Conservation (phyloP, 768 basidiomycete species). For the Thelephora ganbajun region DNA sequence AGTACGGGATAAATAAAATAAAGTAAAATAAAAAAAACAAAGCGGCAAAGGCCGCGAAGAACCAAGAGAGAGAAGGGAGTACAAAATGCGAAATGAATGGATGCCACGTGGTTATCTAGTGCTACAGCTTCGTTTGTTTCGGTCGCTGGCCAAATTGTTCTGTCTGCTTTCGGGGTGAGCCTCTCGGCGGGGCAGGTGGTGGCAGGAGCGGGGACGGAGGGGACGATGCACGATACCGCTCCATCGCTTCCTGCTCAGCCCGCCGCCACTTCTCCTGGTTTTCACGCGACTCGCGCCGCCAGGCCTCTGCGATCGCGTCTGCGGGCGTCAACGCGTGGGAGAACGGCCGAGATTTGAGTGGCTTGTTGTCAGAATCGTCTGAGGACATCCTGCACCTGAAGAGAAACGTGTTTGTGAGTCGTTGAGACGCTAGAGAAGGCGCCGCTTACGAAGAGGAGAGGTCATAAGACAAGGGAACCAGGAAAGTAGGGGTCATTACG, state of each 20-base stretch:
- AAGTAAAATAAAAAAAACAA: constrained; percentile 11
- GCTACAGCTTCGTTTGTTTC: constrained; percentile 10
- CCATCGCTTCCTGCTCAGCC: constrained; percentile 31
- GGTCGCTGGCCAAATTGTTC: constrained; percentile 21
- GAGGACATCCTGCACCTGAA: no score
- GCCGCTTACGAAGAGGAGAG: not conserved
- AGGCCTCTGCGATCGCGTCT: constrained; percentile 54
- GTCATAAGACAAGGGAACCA: not conserved
- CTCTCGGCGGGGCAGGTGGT: not conserved
- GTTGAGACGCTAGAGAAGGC: not conserved
- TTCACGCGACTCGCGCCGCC: constrained; percentile 48
- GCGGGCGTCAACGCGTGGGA: constrained; percentile 28
- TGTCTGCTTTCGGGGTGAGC: constrained; percentile 23
- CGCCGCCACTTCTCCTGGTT: constrained; percentile 48
- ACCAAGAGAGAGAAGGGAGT: not conserved
- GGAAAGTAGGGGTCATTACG: not conserved
- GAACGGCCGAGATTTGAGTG: not conserved
- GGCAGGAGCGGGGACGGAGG: constrained; percentile 8
- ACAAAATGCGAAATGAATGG: not conserved
- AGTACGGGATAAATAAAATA: constrained; percentile 13
- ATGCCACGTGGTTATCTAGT: not conserved
- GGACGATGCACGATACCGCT: constrained; percentile 28
- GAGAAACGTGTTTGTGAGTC: not conserved
- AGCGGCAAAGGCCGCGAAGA: not conserved
- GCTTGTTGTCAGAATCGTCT: not conserved